Conservation (phyloP, 1,284 basidiomycete genomes). For the Puccinia novopanici region DNA sequence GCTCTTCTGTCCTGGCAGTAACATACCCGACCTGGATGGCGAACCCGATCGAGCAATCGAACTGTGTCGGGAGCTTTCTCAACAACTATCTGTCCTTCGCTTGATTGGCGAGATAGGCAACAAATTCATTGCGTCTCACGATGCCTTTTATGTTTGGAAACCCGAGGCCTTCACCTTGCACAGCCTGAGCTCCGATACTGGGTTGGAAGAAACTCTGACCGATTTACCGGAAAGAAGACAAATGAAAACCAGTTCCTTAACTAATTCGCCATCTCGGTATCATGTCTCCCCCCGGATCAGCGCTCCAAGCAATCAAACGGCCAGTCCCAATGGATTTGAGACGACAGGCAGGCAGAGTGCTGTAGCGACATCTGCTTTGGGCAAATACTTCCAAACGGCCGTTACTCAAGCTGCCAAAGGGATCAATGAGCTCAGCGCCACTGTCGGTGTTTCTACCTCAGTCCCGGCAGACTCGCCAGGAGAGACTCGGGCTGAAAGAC, state of each 20-base stretch:
- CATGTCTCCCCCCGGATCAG: neutral
- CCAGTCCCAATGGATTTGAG: neutral
- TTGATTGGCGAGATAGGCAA: slow-evolving; percentile 54
- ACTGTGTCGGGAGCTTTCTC: slow-evolving; percentile 52
- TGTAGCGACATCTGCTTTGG: neutral
- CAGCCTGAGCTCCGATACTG: slow-evolving; percentile 16
- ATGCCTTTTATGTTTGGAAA: slow-evolving; percentile 54
- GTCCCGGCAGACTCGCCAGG: slow-evolving; percentile 12
- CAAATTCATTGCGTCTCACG: slow-evolving; percentile 53
- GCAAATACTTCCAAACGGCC: slow-evolving; percentile 43
- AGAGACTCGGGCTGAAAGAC: slow-evolving; percentile 33
- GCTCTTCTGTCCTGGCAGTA: neutral
- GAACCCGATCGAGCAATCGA: slow-evolving; percentile 49
- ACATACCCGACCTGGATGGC: slow-evolving; percentile 51
- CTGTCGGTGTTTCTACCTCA: slow-evolving; percentile 17
- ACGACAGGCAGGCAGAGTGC: neutral
- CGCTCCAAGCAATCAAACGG: neutral
- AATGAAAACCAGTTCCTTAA: neutral
- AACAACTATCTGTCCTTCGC: slow-evolving; percentile 53
- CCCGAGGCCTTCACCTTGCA: slow-evolving; percentile 54
- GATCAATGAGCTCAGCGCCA: slow-evolving; percentile 40
- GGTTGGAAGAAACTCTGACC: slow-evolving; percentile 20
- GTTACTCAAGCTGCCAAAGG: slow-evolving; percentile 48
- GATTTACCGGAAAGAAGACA: slow-evolving; percentile 27
- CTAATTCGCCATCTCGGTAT: slow-evolving; percentile 16